These are phyloP conservation scores for Boeremia lycopersici DNA, from an alignment of 2,329 filamentous ascomycete genomes.

Conservation along the genomic window DNA sequence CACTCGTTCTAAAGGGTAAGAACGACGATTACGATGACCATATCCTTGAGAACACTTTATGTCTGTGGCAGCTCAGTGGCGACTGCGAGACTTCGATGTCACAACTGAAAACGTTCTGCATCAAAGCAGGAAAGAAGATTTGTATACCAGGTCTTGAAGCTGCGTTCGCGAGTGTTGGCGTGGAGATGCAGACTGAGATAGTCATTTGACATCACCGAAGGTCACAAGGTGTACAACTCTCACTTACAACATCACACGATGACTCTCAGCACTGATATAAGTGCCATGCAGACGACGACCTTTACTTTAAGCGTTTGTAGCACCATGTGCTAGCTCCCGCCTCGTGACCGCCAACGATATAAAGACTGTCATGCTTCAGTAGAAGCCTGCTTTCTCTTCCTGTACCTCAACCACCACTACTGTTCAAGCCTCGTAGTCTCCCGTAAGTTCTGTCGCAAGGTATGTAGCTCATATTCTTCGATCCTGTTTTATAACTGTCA, in stretches of 20 bases:
- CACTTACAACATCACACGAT: neutral
- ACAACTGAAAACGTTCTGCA: constrained; percentile 3
- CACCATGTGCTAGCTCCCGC: neutral
- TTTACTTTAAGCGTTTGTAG: neutral
- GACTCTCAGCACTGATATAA: neutral
- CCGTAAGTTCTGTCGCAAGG: no score
- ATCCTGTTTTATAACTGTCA: no score
- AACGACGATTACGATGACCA: neutral
- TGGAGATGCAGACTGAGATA: neutral
- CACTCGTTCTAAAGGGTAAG: constrained; percentile 2
- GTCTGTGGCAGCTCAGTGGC: constrained; percentile 9
- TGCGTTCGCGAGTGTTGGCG: neutral
- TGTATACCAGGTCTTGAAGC: neutral
- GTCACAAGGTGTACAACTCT: neutral
- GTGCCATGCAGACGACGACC: neutral
- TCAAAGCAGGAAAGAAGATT: neutral
- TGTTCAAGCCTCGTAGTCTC: neutral
- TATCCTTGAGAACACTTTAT: constrained; percentile 1
- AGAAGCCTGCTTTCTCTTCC: neutral
- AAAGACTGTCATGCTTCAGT: neutral
- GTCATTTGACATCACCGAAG: neutral
- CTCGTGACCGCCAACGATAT: neutral
- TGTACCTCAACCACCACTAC: neutral
- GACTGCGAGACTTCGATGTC: constrained; percentile 13
- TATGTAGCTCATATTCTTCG: no score